These are phyloP conservation scores for Carex littledalei DNA, from an alignment of 176 grass and related monocot species.

Conservation along the genomic window DNA sequence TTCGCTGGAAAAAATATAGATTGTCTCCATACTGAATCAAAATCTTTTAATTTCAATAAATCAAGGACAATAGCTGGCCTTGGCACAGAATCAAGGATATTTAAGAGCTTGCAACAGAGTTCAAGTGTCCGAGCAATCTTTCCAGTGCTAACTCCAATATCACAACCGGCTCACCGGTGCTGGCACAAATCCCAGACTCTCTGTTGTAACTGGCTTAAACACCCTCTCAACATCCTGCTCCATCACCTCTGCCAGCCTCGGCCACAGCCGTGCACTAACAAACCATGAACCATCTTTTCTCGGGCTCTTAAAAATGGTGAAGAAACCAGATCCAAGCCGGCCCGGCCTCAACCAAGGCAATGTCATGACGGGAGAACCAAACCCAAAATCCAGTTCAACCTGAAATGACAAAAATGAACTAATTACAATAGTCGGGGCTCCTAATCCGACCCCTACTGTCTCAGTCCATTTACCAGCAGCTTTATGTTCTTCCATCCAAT, in stretches of 20 bases:
- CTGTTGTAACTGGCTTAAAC: constrained; percentile 41
- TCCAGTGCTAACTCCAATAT: neutral
- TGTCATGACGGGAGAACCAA: constrained; percentile 32
- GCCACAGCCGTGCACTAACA: constrained; percentile 46
- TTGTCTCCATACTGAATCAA: neutral
- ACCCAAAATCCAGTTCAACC: constrained; percentile 52
- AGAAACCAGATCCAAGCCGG: constrained; percentile 29
- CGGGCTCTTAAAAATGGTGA: constrained; percentile 36
- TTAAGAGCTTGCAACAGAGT: neutral
- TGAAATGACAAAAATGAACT: constrained; percentile 43
- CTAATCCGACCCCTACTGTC: constrained; percentile 46
- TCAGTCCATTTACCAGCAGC: constrained; percentile 54
- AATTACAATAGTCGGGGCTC: constrained; percentile 40
- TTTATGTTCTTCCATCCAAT: constrained; percentile 72
- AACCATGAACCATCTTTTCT: constrained; percentile 55
- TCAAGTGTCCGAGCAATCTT: neutral
- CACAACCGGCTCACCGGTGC: constrained; percentile 12
- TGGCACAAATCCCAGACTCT: constrained; percentile 29
- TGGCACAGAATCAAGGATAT: neutral
- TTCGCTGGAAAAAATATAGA: neutral
- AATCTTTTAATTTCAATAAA: neutral
- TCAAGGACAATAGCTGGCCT: neutral
- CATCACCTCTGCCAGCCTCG: constrained; percentile 39
- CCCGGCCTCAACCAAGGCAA: constrained; percentile 47
- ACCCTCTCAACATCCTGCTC: constrained; percentile 40